Percentiles rank a stretch among this genome's conserved stretches.
phyloP scores from a whole-genome alignment of 2,329 filamentous ascomycete species.

The Plectosphaerella plurivora region DNA sequence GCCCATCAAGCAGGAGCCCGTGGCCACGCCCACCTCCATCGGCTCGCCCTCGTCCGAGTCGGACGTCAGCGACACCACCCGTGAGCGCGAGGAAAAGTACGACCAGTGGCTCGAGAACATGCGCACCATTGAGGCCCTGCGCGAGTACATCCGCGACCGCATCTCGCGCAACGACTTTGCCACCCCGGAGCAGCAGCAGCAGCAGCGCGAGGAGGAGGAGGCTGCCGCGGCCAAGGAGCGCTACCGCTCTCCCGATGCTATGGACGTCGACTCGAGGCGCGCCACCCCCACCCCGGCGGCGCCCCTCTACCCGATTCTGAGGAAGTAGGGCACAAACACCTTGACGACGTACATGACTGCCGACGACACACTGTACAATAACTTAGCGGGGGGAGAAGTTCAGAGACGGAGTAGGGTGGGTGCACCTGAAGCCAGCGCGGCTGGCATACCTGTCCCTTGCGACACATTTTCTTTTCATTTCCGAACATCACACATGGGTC shows the following conservation, averaged over 20 bases:
- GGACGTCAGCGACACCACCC: slow-evolving; percentile 44
- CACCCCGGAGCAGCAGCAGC: slow-evolving; percentile 24
- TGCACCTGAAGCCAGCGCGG: not conserved
- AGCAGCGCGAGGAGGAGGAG: slow-evolving; percentile 14
- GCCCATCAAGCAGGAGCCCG: slow-evolving; percentile 37
- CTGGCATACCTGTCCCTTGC: not conserved
- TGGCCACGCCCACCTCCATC: slow-evolving; percentile 36
- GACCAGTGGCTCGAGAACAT: slow-evolving; percentile 64
- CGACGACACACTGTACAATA: not conserved
- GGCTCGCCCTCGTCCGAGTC: slow-evolving; percentile 53
- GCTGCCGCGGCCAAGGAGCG: slow-evolving; percentile 12
- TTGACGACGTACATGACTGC: slow-evolving; percentile 1
- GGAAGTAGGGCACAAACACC: slow-evolving; percentile 20
- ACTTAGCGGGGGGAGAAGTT: not conserved
- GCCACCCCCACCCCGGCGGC: slow-evolving; percentile 6
- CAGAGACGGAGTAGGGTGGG: not conserved
- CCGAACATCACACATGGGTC: slow-evolving; percentile 1
- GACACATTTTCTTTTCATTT: slow-evolving; percentile 1
- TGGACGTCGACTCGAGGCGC: slow-evolving; percentile 11
- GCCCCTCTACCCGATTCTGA: slow-evolving; percentile 33
- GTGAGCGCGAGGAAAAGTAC: slow-evolving; percentile 57
- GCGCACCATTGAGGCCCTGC: slow-evolving; percentile 58
- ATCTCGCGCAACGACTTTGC: slow-evolving; percentile 53
- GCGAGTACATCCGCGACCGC: slow-evolving; percentile 52
- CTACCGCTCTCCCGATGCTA: slow-evolving; percentile 16